These are phyloP conservation scores for Linderina pennispora DNA, from an alignment of 192 early-diverging fungal species.

Conservation along the genomic window DNA sequence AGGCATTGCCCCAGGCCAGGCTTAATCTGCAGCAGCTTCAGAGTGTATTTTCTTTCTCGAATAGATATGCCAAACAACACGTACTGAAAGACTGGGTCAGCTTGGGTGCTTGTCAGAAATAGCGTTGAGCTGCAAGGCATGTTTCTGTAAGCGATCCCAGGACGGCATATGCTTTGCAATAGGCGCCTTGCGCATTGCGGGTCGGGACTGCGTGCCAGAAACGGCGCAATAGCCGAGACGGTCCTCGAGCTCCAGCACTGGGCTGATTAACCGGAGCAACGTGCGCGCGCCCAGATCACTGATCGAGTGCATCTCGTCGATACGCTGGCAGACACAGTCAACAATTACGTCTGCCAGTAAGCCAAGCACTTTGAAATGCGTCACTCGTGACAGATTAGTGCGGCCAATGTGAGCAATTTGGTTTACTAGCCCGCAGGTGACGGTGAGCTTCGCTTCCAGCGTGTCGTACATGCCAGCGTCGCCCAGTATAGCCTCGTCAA, in stretches of 20 bases:
- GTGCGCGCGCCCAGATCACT: conserved; percentile 20
- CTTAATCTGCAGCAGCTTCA: no score
- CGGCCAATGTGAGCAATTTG: conserved; percentile 9
- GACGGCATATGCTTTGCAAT: conserved; percentile 16
- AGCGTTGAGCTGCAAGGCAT: conserved; percentile 12
- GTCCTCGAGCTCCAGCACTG: conserved; percentile 13
- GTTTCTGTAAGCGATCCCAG: conserved; percentile 22
- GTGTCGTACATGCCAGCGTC: conserved; percentile 4
- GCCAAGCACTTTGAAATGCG: conserved; percentile 19
- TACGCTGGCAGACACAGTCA: conserved; percentile 6
- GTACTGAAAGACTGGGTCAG: no score
- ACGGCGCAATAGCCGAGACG: conserved; percentile 11
- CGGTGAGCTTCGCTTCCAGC: conserved; percentile 9
- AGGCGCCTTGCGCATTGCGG: conserved; percentile 5
- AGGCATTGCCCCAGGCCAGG: no score
- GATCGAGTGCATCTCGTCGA: conserved; percentile 7
- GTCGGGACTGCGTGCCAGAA: no score
- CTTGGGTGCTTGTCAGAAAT: not conserved
- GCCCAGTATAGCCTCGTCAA: not conserved
- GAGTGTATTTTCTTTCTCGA: no score
- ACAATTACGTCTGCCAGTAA: conserved; percentile 11
- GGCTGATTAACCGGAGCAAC: conserved; percentile 13
- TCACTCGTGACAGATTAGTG: conserved; percentile 12
- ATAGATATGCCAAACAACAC: no score
- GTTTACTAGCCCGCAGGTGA: conserved; percentile 17